Conservation (phyloP, 805 yeast genomes). For the Monosporozyma aerobia region DNA sequence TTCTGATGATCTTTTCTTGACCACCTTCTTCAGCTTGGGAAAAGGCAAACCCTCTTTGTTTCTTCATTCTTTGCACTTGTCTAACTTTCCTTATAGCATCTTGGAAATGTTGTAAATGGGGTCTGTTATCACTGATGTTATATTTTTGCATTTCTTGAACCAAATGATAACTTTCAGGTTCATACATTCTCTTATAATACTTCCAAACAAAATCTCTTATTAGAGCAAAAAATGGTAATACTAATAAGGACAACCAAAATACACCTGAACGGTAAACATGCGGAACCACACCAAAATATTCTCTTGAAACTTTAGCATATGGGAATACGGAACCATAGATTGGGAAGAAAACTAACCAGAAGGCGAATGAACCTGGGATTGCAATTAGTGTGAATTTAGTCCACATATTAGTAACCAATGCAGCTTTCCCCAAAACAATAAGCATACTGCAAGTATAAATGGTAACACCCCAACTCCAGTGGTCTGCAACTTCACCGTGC, state of each 20-base stretch:
- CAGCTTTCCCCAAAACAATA: constrained; percentile 92
- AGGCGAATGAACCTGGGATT: constrained; percentile 82
- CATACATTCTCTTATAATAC: constrained; percentile 83
- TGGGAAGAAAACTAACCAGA: constrained; percentile 86
- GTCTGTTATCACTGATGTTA: constrained; percentile 86
- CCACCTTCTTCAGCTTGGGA: constrained; percentile 88
- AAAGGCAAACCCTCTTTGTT: constrained; percentile 97
- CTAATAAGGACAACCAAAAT: constrained; percentile 76
- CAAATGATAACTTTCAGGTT: constrained; percentile 86
- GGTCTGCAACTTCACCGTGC: constrained; percentile 67
- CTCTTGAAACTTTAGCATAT: constrained; percentile 65
- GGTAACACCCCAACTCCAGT: constrained; percentile 94
- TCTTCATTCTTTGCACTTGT: constrained; percentile 96
- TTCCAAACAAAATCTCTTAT: constrained; percentile 90
- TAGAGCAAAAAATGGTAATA: constrained; percentile 70
- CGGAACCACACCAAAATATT: constrained; percentile 69
- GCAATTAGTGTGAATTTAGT: constrained; percentile 86
- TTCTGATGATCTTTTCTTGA: constrained; percentile 81
- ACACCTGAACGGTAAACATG: constrained; percentile 68
- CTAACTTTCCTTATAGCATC: constrained; percentile 94
- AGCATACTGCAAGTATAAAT: constrained; percentile 78
- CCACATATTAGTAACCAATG: constrained; percentile 85
- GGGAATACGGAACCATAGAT: constrained; percentile 83
- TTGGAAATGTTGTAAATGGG: constrained; percentile 95
- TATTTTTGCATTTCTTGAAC: constrained; percentile 96